Percentiles rank a stretch among this genome's conserved stretches.
Evolutionary conservation across 2,329 filamentous ascomycete genomes (phyloP).

Genomic region (Helotiales sp.): DNA sequence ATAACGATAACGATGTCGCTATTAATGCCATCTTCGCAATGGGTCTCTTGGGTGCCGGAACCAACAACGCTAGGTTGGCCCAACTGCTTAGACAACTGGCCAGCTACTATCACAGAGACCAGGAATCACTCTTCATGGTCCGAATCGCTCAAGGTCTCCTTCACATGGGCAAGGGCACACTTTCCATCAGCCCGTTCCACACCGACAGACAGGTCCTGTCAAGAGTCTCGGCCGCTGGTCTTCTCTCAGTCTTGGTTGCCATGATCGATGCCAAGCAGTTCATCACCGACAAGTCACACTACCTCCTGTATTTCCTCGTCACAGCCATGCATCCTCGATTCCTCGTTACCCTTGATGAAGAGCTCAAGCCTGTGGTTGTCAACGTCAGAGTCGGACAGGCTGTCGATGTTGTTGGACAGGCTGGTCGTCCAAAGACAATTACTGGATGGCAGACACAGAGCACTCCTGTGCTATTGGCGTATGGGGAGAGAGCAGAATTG

Average conservation of each 20-base stretch:
- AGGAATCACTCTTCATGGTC: constrained; percentile 98
- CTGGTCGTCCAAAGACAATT: constrained; percentile 96
- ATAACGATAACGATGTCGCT: constrained; percentile 97
- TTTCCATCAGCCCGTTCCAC: constrained; percentile 98
- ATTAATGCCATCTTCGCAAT: constrained; percentile 99
- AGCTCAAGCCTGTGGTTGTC: constrained; percentile 89
- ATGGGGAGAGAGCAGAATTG: constrained; percentile 92
- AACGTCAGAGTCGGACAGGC: constrained; percentile 98
- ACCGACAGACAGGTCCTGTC: constrained; percentile 96
- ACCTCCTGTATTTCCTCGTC: constrained; percentile 95
- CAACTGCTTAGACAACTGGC: constrained; percentile 93
- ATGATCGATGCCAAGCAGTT: constrained; percentile 95
- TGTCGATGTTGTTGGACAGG: constrained; percentile 96
- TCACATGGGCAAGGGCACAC: constrained; percentile 98
- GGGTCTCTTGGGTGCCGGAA: constrained; percentile 94
- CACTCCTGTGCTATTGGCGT: constrained; percentile 92
- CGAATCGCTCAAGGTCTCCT: constrained; percentile 95
- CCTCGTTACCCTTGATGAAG: constrained; percentile 92
- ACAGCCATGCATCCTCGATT: constrained; percentile 97
- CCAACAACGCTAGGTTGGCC: constrained; percentile 95
- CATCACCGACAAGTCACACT: constrained; percentile 69
- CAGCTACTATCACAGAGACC: constrained; percentile 96
- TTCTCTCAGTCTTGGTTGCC: constrained; percentile 86
- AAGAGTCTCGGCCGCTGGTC: constrained; percentile 82
- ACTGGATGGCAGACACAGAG: constrained; percentile 99